These are phyloP conservation scores for Phytophthora uliginosa DNA, from an alignment of 352 stramenopile species.

Conservation along the genomic window DNA sequence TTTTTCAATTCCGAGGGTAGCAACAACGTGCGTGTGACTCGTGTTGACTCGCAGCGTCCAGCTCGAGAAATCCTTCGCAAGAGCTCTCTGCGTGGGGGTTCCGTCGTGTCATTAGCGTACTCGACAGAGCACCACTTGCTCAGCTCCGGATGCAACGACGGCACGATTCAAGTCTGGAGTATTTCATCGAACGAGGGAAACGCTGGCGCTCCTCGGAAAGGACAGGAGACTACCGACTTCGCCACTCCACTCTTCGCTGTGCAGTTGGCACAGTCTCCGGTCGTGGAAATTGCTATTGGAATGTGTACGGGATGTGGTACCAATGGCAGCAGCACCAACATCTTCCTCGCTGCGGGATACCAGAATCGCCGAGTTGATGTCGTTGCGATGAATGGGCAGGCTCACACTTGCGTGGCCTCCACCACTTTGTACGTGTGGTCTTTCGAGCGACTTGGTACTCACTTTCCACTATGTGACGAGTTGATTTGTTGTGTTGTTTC, in stretches of 20 bases:
- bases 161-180: conserved; percentile 70
- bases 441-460: not conserved
- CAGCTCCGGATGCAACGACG: conserved; percentile 70
- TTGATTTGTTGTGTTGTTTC: conserved; percentile 2
- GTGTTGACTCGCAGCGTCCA: conserved; percentile 55
- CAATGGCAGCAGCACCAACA: conserved; percentile 25
- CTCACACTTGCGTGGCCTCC: conserved; percentile 39
- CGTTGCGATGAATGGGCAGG: conserved; percentile 46
- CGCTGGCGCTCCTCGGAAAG: conserved; percentile 17
- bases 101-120: conserved; percentile 67
- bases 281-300: conserved; percentile 58
- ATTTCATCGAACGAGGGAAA: conserved; percentile 65
- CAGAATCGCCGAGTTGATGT: conserved; percentile 71
- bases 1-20: conserved; percentile 83
- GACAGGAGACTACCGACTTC: conserved; percentile 34
- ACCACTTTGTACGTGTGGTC: conserved; percentile 33
- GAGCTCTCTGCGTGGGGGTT: conserved; percentile 62
- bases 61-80: conserved; percentile 84
- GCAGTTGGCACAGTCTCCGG: conserved; percentile 48
- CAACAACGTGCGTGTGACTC: conserved; percentile 75
- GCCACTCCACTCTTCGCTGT: conserved; percentile 43
- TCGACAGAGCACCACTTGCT: conserved; percentile 60
- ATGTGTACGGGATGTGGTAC: conserved; percentile 27
- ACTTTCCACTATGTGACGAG: not conserved
- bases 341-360: conserved; percentile 59